phyloP scores from a whole-genome alignment of 192 early-diverging fungal genomes.

The Backusella parvicylindrica region DNA sequence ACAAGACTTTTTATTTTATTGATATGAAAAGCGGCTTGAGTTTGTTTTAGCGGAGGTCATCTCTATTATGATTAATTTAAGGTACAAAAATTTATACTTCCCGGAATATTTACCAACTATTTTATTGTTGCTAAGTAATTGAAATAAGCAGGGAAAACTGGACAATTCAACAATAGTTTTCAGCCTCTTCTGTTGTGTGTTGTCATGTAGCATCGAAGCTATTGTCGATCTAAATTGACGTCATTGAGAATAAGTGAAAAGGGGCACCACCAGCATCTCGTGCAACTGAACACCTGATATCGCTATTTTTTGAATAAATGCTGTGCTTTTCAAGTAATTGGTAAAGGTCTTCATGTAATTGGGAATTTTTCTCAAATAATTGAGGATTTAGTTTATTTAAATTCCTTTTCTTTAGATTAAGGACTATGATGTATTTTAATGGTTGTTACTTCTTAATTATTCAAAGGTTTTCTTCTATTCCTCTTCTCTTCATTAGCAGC shows the following conservation, averaged over 20 bases:
- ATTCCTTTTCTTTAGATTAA: too few species aligned
- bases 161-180: neutral
- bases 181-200: neutral
- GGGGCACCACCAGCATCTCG: neutral
- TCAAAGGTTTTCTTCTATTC: too few species aligned
- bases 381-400: too few species aligned
- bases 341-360: too few species aligned
- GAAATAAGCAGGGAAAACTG: neutral
- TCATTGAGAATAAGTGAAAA: neutral
- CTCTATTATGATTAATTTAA: neutral
- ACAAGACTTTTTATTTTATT: neutral
- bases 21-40: neutral
- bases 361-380: too few species aligned
- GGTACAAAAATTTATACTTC: neutral
- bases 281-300: neutral
- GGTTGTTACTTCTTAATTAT: too few species aligned
- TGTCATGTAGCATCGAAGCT: neutral
- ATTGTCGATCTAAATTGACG: neutral
- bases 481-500: too few species aligned
- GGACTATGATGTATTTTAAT: too few species aligned
- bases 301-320: neutral
- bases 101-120: neutral
- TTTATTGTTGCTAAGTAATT: neutral
- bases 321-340: too few species aligned
- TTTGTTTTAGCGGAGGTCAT: neutral